These are phyloP conservation scores for Cryphonectria naterciae DNA, from an alignment of 2,329 filamentous ascomycete species.

Conservation along the genomic window DNA sequence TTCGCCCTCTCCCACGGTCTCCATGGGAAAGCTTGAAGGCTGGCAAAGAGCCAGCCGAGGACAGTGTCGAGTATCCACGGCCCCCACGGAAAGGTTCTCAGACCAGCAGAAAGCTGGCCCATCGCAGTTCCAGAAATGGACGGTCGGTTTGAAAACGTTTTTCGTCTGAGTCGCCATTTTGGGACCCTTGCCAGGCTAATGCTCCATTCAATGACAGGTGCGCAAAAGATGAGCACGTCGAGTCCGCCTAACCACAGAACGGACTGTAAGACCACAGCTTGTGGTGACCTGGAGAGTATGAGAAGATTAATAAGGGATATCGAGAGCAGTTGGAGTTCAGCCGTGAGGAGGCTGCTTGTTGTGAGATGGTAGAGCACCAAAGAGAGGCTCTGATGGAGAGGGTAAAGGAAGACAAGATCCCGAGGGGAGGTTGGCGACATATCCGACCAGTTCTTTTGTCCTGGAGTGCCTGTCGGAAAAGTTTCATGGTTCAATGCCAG, in stretches of 20 bases:
- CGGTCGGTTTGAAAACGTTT: constrained; percentile 43
- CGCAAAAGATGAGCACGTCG: constrained; percentile 72
- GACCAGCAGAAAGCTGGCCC: constrained; percentile 18
- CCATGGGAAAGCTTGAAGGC: constrained; percentile 38
- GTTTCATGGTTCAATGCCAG: constrained; percentile 53
- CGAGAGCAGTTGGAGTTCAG: constrained; percentile 87
- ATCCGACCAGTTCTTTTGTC: neutral
- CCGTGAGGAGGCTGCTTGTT: constrained; percentile 82
- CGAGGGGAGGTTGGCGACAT: constrained; percentile 34
- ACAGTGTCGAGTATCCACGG: neutral
- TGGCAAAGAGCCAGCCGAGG: neutral
- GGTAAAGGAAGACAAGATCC: constrained; percentile 61
- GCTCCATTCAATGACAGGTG: constrained; percentile 78
- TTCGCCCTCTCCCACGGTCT: constrained; percentile 32
- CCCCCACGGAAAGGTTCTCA: constrained; percentile 37
- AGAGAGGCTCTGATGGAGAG: constrained; percentile 79
- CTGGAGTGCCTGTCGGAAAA: constrained; percentile 34
- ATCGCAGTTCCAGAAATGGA: constrained; percentile 43
- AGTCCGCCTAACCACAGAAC: constrained; percentile 86
- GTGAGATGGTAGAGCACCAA: constrained; percentile 77
- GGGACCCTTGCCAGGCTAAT: constrained; percentile 86
- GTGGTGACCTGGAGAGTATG: constrained; percentile 77
- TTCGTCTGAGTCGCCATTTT: constrained; percentile 81
- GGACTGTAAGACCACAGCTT: constrained; percentile 82
- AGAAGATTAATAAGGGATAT: constrained; percentile 81